These are phyloP conservation scores for Talaromyces liani DNA, from an alignment of 495 filamentous ascomycete species.

Conservation along the genomic window DNA sequence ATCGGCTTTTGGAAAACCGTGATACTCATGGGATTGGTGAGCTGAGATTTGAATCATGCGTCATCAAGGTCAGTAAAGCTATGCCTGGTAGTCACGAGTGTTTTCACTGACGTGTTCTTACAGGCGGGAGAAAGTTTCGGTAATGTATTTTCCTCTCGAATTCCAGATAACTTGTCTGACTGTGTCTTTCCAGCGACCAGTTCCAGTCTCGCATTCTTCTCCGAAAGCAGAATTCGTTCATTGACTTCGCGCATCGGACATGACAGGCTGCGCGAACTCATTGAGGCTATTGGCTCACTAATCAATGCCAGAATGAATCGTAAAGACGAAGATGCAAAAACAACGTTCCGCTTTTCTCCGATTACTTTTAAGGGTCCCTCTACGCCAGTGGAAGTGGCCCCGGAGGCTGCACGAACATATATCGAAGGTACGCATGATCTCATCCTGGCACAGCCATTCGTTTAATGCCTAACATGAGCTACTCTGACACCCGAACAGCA, in stretches of 20 bases:
- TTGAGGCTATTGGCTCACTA: conserved; percentile 17
- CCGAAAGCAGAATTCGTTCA: conserved; percentile 22
- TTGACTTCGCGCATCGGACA: conserved; percentile 24
- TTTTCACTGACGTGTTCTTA: not conserved
- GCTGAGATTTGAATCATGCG: conserved; percentile 11
- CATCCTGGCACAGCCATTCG: not conserved
- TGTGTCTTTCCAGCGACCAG: conserved; percentile 14
- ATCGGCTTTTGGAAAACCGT: conserved; percentile 13
- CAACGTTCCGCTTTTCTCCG: not conserved
- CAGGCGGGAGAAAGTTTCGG: conserved; percentile 7
- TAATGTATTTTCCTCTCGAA: not conserved
- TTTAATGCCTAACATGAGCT: not conserved
- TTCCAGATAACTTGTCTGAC: not conserved
- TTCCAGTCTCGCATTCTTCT: conserved; percentile 29
- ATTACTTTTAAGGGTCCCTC: conserved; percentile 9
- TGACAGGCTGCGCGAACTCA: conserved; percentile 24
- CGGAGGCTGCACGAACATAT: conserved; percentile 3
- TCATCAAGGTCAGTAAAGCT: conserved; percentile 15
- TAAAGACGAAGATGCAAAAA: not conserved
- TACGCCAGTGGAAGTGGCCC: not conserved
- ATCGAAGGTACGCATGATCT: conserved; percentile 1
- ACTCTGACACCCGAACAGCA: conserved; percentile 8
- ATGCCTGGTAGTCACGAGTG: not conserved
- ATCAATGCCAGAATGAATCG: conserved; percentile 14
- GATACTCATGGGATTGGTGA: conserved; percentile 9